phyloP scores from a whole-genome alignment of 495 filamentous ascomycete species.

The Echria macrotheca region DNA sequence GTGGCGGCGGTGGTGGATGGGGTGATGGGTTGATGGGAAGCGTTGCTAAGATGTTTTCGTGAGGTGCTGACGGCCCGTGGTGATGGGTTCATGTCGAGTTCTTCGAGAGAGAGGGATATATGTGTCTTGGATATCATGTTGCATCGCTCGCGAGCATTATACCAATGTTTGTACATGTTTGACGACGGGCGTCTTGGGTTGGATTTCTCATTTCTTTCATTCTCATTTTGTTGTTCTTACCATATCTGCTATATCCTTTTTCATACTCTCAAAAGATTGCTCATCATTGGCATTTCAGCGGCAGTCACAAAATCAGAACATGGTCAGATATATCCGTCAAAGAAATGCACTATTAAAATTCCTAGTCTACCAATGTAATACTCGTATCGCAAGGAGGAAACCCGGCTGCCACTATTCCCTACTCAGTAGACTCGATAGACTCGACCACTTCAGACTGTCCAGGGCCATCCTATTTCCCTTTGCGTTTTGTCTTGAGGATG shows the following conservation, averaged over 20 bases:
- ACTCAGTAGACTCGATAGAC: background rate
- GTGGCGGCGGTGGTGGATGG: slow-evolving; percentile 29
- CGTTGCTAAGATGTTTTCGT: slow-evolving; percentile 62
- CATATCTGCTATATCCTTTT: too few species aligned
- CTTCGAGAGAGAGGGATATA: too few species aligned
- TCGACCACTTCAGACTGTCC: background rate
- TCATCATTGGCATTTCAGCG: background rate
- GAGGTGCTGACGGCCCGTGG: background rate
- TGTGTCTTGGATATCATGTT: slow-evolving; percentile 3
- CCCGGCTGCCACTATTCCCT: too few species aligned
- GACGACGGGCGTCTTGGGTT: slow-evolving; percentile 4
- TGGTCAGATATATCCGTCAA: too few species aligned
- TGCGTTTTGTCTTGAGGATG: slow-evolving; percentile 23
- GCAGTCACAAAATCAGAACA: too few species aligned
- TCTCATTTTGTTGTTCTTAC: background rate
- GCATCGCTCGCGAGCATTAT: background rate
- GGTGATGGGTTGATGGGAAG: slow-evolving; percentile 49
- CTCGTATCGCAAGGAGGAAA: too few species aligned
- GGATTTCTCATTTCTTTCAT: too few species aligned
- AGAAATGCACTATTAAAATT: slow-evolving; percentile 19
- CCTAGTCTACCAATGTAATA: slow-evolving; percentile 21
- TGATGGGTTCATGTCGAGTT: background rate
- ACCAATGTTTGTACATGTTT: background rate
- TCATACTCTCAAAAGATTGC: too few species aligned
- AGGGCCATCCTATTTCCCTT: slow-evolving; percentile 16